Evolutionary conservation across 75 land plant species (phyloP).

Genomic region (Chamaecyparis obtusa): DNA sequence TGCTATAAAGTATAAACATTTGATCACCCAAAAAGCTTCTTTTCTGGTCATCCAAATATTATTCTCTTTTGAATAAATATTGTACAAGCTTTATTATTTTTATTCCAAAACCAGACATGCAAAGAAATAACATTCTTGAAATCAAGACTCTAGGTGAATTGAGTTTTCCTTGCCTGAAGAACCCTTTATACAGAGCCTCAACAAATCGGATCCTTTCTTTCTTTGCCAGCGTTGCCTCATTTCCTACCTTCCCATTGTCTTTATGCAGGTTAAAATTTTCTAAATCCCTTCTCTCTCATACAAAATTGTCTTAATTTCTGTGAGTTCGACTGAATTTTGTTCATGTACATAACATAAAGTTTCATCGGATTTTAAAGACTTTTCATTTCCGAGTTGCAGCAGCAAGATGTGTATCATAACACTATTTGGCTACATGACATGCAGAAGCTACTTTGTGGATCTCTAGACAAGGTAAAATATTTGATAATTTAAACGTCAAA

Average conservation of each 20-base stretch:
- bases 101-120: too few species aligned
- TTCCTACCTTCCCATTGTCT: constrained; percentile 54
- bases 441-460: constrained; percentile 78
- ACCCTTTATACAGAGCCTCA: too few species aligned
- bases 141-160: too few species aligned
- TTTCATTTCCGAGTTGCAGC: constrained; percentile 18
- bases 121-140: too few species aligned
- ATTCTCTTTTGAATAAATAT: too few species aligned
- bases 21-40: too few species aligned
- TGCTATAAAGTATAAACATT: too few species aligned
- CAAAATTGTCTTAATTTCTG: background rate
- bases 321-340: background rate
- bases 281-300: background rate
- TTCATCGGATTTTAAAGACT: background rate
- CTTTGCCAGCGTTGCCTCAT: constrained; percentile 50
- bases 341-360: background rate
- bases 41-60: too few species aligned
- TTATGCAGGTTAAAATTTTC: constrained; percentile 34
- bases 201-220: too few species aligned
- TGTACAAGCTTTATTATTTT: too few species aligned
- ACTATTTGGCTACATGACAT: constrained; percentile 91
- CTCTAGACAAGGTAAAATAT: constrained; percentile 67
- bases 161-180: too few species aligned
- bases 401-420: constrained; percentile 91
- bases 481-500: background rate